These are phyloP conservation scores for Aspergillus eucalypticola DNA, from an alignment of 2,329 filamentous ascomycete species.

Conservation along the genomic window DNA sequence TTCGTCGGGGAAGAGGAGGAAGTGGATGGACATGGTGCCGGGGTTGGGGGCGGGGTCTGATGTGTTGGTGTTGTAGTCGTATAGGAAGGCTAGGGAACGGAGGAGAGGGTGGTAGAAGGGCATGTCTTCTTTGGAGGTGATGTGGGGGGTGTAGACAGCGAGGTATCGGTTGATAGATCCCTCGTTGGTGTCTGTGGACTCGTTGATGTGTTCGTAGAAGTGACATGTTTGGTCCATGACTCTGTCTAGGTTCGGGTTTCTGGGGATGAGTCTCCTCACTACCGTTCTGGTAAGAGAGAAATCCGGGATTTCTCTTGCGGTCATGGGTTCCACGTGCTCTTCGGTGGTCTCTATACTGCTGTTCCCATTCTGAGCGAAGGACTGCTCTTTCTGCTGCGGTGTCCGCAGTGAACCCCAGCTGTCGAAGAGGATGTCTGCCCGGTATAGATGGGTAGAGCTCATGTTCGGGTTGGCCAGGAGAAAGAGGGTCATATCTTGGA, in stretches of 20 bases:
- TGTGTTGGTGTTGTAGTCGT: slow-evolving; percentile 47
- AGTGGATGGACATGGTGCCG: slow-evolving; percentile 54
- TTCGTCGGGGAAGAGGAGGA: slow-evolving; percentile 48
- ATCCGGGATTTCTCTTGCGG: slow-evolving; percentile 27
- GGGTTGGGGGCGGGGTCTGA: slow-evolving; percentile 32
- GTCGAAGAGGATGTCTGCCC: slow-evolving; percentile 62
- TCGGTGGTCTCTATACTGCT: not conserved
- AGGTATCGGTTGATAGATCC: slow-evolving; percentile 40
- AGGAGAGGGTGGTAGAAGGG: slow-evolving; percentile 89
- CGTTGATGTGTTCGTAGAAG: slow-evolving; percentile 52
- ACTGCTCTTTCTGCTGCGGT: slow-evolving; percentile 33
- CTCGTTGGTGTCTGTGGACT: slow-evolving; percentile 8
- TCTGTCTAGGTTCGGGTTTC: slow-evolving; percentile 74
- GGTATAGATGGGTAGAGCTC: slow-evolving; percentile 59
- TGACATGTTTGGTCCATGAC: slow-evolving; percentile 81
- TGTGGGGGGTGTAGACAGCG: slow-evolving; percentile 78
- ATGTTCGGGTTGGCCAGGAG: slow-evolving; percentile 57
- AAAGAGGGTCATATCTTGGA: slow-evolving; percentile 53
- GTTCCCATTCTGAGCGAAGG: slow-evolving; percentile 14
- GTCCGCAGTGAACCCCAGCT: slow-evolving; percentile 44
- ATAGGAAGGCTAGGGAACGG: slow-evolving; percentile 71
- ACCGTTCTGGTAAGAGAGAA: slow-evolving; percentile 61
- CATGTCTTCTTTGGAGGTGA: slow-evolving; percentile 59
- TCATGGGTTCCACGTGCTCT: slow-evolving; percentile 16
- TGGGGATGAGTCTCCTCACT: slow-evolving; percentile 75